Evolutionary conservation across 78 protist genomes (phyloP).

Genomic region (Parvularia atlantis): DNA sequence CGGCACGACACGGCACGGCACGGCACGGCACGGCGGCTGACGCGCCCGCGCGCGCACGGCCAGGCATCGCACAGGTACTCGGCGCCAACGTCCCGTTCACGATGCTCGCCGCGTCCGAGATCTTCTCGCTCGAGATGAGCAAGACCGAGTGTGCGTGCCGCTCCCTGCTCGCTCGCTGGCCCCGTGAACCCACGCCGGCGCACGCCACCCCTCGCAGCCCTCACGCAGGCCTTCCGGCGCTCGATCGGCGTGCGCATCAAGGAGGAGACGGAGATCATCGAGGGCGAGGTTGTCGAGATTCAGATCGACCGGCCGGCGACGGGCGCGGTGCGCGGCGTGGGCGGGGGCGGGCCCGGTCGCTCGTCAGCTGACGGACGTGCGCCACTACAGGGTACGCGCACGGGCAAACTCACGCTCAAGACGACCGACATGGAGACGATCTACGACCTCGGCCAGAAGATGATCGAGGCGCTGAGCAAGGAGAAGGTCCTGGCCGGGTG

Average conservation of each 20-base stretch:
- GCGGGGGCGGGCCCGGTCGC: too few species aligned
- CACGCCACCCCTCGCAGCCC: too few species aligned
- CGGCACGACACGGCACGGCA: too few species aligned
- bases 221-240: constrained; percentile 96
- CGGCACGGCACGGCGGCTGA: too few species aligned
- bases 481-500: constrained; percentile 83
- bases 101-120: constrained; percentile 97
- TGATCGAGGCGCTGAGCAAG: constrained; percentile 94
- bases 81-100: constrained; percentile 98
- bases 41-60: too few species aligned
- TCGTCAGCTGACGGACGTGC: too few species aligned
- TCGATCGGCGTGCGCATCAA: constrained; percentile 95
- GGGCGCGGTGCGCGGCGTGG: constrained; percentile 31
- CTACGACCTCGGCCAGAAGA: constrained; percentile 94
- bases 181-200: too few species aligned
- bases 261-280: constrained; percentile 97
- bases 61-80: constrained; percentile 92
- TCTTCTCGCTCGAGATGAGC: constrained; percentile 81
- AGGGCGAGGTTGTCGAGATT: constrained; percentile 98
- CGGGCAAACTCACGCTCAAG: constrained; percentile 94
- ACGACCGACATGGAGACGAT: constrained; percentile 99
- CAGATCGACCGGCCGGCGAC: constrained; percentile 72
- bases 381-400: constrained; percentile 33
- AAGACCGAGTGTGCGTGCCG: constrained; percentile 72
- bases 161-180: too few species aligned